These are phyloP conservation scores for Claviceps pusilla DNA, from an alignment of 2,329 filamentous ascomycete species.

Conservation along the genomic window DNA sequence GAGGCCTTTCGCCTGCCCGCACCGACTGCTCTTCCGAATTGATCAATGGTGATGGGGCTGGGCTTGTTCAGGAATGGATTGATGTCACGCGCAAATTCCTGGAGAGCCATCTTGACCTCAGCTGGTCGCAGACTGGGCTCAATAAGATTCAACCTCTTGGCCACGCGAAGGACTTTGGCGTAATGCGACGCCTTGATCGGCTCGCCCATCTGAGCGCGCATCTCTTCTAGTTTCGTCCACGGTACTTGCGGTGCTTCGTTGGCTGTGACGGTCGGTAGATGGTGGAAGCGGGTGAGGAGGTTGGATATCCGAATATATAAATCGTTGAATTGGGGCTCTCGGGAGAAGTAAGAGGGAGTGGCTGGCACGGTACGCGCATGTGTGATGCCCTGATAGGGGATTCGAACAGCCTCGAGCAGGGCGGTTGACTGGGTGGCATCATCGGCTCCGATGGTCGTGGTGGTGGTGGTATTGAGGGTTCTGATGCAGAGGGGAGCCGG, in stretches of 20 bases:
- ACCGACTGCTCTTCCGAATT: conserved; percentile 62
- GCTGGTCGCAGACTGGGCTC: conserved; percentile 60
- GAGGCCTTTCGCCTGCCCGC: conserved; percentile 80
- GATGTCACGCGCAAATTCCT: conserved; percentile 58
- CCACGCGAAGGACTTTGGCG: conserved; percentile 56
- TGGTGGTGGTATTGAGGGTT: conserved; percentile 10
- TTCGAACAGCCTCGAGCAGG: conserved; percentile 11
- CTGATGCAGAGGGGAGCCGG: conserved; percentile 14
- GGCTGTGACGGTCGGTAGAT: conserved; percentile 53
- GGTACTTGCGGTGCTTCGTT: conserved; percentile 56
- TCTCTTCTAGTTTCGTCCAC: conserved; percentile 69
- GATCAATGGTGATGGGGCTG: conserved; percentile 54
- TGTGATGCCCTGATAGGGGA: conserved; percentile 18
- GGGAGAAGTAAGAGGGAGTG: conserved; percentile 91
- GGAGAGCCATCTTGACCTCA: conserved; percentile 50
- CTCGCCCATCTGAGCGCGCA: conserved; percentile 57
- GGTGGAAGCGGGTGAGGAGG: conserved; percentile 55
- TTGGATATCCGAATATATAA: conserved; percentile 58
- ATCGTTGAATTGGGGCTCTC: conserved; percentile 74
- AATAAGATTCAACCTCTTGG: conserved; percentile 73
- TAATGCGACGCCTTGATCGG: conserved; percentile 64
- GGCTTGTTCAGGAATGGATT: conserved; percentile 53
- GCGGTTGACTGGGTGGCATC: conserved; percentile 7
- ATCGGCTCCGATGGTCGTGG: conserved; percentile 8
- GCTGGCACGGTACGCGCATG: conserved; percentile 64